Conservation (phyloP, 192 early-diverging fungal genomes). For the Diversispora epigaea region DNA sequence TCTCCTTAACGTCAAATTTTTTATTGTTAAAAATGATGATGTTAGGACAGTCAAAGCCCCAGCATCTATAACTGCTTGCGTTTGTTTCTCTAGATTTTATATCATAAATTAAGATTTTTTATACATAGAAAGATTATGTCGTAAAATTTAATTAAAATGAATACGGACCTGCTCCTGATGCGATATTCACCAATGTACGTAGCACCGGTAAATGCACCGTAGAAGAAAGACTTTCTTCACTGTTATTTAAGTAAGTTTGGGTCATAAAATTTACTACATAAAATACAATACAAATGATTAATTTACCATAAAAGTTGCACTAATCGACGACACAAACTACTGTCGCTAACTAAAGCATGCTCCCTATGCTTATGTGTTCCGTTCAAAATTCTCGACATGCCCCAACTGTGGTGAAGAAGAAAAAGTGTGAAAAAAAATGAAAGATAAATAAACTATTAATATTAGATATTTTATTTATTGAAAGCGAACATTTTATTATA, state of each 20-base stretch:
- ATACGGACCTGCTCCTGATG: constrained; percentile 16
- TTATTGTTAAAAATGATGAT: constrained; percentile 9
- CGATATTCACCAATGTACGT: constrained; percentile 22
- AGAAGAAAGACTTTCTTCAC: constrained; percentile 5
- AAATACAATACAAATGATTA: not conserved
- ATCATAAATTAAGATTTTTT: not conserved
- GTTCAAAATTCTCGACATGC: constrained; percentile 24
- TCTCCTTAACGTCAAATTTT: constrained; percentile 13
- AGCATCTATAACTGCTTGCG: constrained; percentile 17
- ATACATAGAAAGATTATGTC: not conserved
- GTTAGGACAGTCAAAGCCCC: constrained; percentile 20
- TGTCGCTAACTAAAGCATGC: constrained; percentile 25
- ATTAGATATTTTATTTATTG: not conserved
- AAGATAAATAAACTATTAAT: not conserved
- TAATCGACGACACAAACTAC: constrained; percentile 16
- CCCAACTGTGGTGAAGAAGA: constrained; percentile 1
- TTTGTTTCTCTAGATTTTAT: constrained; percentile 10
- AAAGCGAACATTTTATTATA: not conserved
- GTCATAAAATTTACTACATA: not conserved
- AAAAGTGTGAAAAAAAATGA: not conserved
- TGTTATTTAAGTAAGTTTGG: not conserved
- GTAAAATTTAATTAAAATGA: not conserved
- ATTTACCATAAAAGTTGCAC: constrained; percentile 10
- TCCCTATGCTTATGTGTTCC: constrained; percentile 21
- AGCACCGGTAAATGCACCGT: constrained; percentile 9